Percentiles rank a stretch among this genome's conserved stretches.
These are phyloP conservation scores for Clarireedia homoeocarpa DNA, from an alignment of 2,329 filamentous ascomycete species.

Conservation along the genomic window DNA sequence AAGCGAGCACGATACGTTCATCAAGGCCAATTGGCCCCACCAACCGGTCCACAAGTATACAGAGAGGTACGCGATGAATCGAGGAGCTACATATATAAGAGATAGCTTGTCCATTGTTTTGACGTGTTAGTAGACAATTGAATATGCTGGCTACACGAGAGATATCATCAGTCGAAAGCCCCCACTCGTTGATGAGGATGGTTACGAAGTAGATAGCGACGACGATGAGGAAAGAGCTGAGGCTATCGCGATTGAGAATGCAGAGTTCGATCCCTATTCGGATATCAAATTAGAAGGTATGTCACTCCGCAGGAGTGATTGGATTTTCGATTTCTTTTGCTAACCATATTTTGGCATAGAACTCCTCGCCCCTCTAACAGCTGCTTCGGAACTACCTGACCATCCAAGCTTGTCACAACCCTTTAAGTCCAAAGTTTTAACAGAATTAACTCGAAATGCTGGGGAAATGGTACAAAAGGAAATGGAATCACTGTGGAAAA, in stretches of 20 bases:
- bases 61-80: constrained; percentile 49
- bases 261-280: constrained; percentile 67
- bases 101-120: not conserved
- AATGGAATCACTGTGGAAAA: constrained; percentile 62
- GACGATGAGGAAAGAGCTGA: constrained; percentile 60
- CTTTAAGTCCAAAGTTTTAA: constrained; percentile 66
- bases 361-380: constrained; percentile 66
- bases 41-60: constrained; percentile 59
- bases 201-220: constrained; percentile 66
- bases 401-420: constrained; percentile 69
- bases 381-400: constrained; percentile 64
- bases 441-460: constrained; percentile 61
- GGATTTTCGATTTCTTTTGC: not conserved
- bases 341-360: constrained; percentile 40
- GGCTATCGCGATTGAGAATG: constrained; percentile 50
- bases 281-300: constrained; percentile 63
- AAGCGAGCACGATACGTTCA: constrained; percentile 64
- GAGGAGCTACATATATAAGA: not conserved
- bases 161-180: constrained; percentile 70
- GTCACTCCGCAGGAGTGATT: constrained; percentile 24
- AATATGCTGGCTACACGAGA: constrained; percentile 66
- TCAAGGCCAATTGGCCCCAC: constrained; percentile 59
- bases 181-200: constrained; percentile 66
- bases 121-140: constrained; percentile 47
- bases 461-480: constrained; percentile 68